Evolutionary conservation across 192 early-diverging fungal species (phyloP).

Genomic region (Backusella sp.): DNA sequence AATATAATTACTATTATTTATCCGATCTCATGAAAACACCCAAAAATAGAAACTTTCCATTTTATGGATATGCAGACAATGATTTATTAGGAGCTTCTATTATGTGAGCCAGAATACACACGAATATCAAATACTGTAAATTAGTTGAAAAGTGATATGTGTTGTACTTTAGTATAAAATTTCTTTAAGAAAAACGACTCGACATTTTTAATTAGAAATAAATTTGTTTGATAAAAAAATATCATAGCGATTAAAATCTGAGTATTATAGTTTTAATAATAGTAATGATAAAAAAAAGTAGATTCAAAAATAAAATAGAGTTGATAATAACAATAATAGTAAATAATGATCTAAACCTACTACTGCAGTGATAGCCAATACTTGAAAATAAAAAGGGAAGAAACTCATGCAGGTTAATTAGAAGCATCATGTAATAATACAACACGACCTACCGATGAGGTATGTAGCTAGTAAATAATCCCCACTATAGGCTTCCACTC

Average conservation of each 20-base stretch:
- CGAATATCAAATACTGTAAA: slow-evolving; percentile 25
- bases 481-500: slow-evolving; percentile 37
- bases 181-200: slow-evolving; percentile 6
- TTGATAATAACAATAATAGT: neutral
- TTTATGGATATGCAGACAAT: neutral
- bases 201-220: slow-evolving; percentile 54
- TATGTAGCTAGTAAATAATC: slow-evolving; percentile 59
- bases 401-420: neutral
- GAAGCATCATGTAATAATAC: neutral
- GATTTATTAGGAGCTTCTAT: neutral
- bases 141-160: neutral
- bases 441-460: slow-evolving; percentile 42
- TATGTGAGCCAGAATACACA: slow-evolving; percentile 29
- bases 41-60: slow-evolving; percentile 9
- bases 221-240: slow-evolving; percentile 42
- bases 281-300: neutral
- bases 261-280: neutral
- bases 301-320: neutral
- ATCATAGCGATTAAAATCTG: slow-evolving; percentile 51
- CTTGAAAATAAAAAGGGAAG: slow-evolving; percentile 17
- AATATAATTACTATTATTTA: neutral
- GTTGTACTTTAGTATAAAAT: neutral
- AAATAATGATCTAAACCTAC: slow-evolving; percentile 19
- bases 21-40: slow-evolving; percentile 2
- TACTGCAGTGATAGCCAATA: slow-evolving; percentile 62